These are phyloP conservation scores for Citrus trifoliata DNA, from an alignment of 345 rosid species.

Conservation along the genomic window DNA sequence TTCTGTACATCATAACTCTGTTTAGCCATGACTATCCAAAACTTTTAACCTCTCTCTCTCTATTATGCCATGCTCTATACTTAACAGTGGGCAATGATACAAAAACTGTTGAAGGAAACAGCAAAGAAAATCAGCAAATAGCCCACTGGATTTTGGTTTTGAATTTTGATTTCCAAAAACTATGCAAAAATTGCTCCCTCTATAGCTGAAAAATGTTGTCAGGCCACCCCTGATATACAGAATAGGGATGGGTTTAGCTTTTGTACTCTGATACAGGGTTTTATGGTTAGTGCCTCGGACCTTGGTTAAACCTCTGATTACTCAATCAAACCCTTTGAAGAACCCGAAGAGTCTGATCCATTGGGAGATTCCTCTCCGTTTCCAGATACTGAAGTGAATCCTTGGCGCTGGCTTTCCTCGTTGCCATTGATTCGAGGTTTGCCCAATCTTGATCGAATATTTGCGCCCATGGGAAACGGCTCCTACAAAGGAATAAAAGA, in stretches of 20 bases:
- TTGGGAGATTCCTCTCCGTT: conserved; percentile 58
- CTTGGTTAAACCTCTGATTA: conserved; percentile 17
- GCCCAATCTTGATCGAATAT: conserved; percentile 66
- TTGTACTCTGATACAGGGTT: conserved; percentile 18
- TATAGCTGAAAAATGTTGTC: conserved; percentile 27
- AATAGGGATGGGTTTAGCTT: conserved; percentile 30
- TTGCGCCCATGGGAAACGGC: conserved; percentile 82
- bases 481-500: conserved; percentile 38
- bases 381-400: conserved; percentile 38
- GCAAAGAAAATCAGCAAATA: conserved; percentile 23
- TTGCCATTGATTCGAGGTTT: conserved; percentile 50
- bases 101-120: conserved; percentile 16
- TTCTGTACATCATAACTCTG: conserved; percentile 26
- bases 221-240: conserved; percentile 40
- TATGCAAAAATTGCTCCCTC: conserved; percentile 27
- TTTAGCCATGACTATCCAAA: conserved; percentile 30
- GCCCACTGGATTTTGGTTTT: conserved; percentile 26
- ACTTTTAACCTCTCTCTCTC: conserved; percentile 27
- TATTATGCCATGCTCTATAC: conserved; percentile 31
- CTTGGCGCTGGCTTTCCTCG: conserved; percentile 47
- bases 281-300: conserved; percentile 33
- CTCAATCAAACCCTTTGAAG: conserved; percentile 40
- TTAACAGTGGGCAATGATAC: conserved; percentile 20
- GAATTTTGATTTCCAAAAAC: conserved; percentile 30
- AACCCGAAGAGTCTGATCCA: conserved; percentile 47